A percentile compares a stretch with the other conserved stretches of the same genome.
phyloP scores from a whole-genome alignment of 176 grass and related monocot species.

The Aegilops tauschii region DNA sequence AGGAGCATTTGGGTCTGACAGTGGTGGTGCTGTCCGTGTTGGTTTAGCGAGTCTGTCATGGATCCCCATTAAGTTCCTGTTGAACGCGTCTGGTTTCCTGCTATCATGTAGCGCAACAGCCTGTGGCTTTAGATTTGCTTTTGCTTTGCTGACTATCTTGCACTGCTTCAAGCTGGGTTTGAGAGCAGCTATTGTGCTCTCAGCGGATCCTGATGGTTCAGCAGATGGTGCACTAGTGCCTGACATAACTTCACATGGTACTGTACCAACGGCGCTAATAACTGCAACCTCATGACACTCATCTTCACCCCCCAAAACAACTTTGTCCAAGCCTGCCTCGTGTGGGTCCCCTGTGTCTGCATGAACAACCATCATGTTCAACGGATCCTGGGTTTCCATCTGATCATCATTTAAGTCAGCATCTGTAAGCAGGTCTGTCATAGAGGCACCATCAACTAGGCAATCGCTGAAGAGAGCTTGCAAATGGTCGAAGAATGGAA shows the following conservation, averaged over 20 bases:
- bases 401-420: constrained; percentile 33
- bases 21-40: constrained; percentile 11
- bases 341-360: constrained; percentile 18
- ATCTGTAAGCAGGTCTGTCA: constrained; percentile 7
- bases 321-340: constrained; percentile 12
- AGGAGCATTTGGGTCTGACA: constrained; percentile 45
- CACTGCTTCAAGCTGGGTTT: constrained; percentile 37
- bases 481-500: constrained; percentile 48
- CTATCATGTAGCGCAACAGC: background rate
- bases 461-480: constrained; percentile 39
- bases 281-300: constrained; percentile 35
- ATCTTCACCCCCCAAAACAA: constrained; percentile 25
- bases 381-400: constrained; percentile 33
- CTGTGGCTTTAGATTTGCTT: constrained; percentile 21
- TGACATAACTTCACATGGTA: constrained; percentile 48
- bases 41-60: constrained; percentile 21
- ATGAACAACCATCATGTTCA: constrained; percentile 27
- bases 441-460: constrained; percentile 31
- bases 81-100: constrained; percentile 11
- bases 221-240: constrained; percentile 41
- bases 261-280: constrained; percentile 5
- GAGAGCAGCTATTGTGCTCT: constrained; percentile 52
- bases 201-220: constrained; percentile 41
- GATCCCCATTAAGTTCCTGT: constrained; percentile 17
- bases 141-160: constrained; percentile 38